Percentiles rank a stretch among this genome's conserved stretches.
phyloP scores from a whole-genome alignment of 176 grass and related monocot genomes.

The Aegilops sharonensis region DNA sequence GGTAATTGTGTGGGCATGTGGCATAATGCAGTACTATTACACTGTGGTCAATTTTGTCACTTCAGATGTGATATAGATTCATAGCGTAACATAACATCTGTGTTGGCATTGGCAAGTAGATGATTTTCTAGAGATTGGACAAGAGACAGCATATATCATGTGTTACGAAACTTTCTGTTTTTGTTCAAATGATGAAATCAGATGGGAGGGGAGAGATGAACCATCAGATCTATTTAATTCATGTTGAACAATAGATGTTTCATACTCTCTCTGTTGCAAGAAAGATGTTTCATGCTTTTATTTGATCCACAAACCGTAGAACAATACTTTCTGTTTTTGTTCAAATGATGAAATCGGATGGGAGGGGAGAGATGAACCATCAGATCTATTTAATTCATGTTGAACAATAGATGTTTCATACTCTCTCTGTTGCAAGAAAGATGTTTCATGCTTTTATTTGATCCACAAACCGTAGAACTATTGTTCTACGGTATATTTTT shows the following conservation, averaged over 20 bases:
- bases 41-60: not conserved
- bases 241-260: not conserved
- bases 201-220: not conserved
- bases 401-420: not conserved
- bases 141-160: not conserved
- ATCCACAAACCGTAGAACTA: too few relatives aligned
- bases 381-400: constrained; percentile 1
- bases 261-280: not conserved
- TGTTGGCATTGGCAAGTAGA: not conserved
- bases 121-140: not conserved
- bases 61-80: not conserved
- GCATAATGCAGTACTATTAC: not conserved
- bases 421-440: not conserved
- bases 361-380: not conserved
- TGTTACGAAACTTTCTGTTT: not conserved
- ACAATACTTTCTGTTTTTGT: not conserved
- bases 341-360: not conserved
- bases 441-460: not conserved
- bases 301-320: not conserved
- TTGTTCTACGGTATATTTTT: too few relatives aligned
- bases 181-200: not conserved
- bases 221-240: not conserved
- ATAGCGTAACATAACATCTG: not conserved
- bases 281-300: not conserved
- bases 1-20: not conserved